Conservation (phyloP, 2,329 filamentous ascomycete species). For the Colletotrichum somersetense region DNA sequence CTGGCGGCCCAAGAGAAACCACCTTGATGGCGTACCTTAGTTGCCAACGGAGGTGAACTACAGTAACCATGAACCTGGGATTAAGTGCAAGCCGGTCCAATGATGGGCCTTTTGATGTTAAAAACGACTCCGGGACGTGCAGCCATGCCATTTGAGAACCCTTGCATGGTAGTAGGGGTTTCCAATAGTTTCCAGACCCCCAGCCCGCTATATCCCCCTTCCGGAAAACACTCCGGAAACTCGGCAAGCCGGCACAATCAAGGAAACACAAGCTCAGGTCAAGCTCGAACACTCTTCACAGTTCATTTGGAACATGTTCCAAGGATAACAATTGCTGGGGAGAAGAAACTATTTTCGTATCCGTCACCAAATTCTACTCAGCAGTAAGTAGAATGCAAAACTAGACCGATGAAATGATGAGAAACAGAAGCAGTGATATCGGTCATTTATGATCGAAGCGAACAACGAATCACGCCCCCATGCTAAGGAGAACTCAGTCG, state of each 20-base stretch:
- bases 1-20: no score
- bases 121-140: not conserved
- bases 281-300: not conserved
- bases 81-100: not conserved
- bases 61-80: not conserved
- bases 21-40: no score
- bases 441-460: not conserved
- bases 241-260: not conserved
- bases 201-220: not conserved
- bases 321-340: not conserved
- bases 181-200: not conserved
- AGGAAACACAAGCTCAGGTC: no score
- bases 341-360: no score
- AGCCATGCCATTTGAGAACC: no score
- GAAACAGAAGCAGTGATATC: not conserved
- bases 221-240: not conserved
- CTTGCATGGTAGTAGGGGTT: not conserved
- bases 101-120: not conserved
- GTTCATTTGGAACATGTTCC: not conserved
- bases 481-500: no score
- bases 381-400: no score
- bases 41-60: not conserved
- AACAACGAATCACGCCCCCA: not conserved
- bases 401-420: not conserved
- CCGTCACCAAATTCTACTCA: not conserved